Base-by-base conservation (phyloP, 345 rosid genomes). In the Corchorus capsularis region DNA sequence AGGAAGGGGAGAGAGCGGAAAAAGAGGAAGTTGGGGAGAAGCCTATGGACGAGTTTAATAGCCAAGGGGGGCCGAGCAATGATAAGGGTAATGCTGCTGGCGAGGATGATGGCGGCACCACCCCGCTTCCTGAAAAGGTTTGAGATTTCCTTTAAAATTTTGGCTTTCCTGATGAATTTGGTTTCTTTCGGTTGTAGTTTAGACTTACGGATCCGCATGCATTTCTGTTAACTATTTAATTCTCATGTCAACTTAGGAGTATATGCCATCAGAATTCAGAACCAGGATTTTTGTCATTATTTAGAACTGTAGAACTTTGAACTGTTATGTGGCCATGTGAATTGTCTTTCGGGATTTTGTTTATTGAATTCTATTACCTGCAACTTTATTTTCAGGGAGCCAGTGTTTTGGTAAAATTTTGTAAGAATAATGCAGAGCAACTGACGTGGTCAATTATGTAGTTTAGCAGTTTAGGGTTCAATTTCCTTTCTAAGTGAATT, bases 61-160 rank as follows among this genome's bases (percentile, higher is more conserved):
- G 86, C 15, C 87, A 86, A 4, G 89, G 87, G 3, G 80, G 86
- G 35, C 75, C 80, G 61, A 80, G 91, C 64, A 78, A 76, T 47
- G 85, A 78, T 50, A 81, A 85, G 73, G 92, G 75, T 6, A 80
- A 82, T 67, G 89, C 85, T 12, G 87, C 85, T 12, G 87, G 77
- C 5, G 92, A 87, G 19, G 92, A 90, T 34, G 92, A 89, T 62
- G 91, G 87, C 54, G 74, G 75, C 78, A 68, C 89, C 15, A 83
- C 77, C 8, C 92, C 91, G 1, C 72, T 90, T 32, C 92, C 94
- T 1, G 90, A 86, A 68, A 87, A 79, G 88, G 94, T 90, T 66
- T 52, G 73, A n/a, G 11, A 13, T 20, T 46, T 67, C 82, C 50
- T 12, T 19, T 8, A 0, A 34, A 74, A 32, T 0, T 16, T 73